These are phyloP conservation scores for Acanthamoeba triangularis DNA, from an alignment of 208 protist species.

Conservation along the genomic window DNA sequence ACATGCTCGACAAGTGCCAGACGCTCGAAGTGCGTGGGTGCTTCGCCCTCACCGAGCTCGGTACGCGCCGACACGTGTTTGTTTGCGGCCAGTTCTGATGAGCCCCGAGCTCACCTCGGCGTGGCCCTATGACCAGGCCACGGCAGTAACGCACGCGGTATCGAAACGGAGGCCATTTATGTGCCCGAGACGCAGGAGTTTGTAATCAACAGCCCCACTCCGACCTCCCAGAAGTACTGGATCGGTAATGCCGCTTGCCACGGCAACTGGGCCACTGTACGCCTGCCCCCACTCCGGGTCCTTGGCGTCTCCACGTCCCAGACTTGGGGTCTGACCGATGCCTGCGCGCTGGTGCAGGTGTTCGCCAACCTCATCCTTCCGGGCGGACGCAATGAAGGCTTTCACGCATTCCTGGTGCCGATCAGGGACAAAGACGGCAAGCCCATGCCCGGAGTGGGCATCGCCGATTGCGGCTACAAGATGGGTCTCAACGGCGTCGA, in stretches of 20 bases:
- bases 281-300: constrained; percentile 46
- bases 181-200: constrained; percentile 83
- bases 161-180: constrained; percentile 89
- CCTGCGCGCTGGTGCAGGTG: constrained; percentile 72
- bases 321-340: too few relatives aligned
- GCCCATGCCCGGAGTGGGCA: constrained; percentile 64
- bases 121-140: constrained; percentile 69
- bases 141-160: constrained; percentile 83
- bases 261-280: constrained; percentile 79
- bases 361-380: constrained; percentile 80
- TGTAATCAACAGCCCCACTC: constrained; percentile 86
- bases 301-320: not conserved
- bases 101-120: too few relatives aligned
- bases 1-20: constrained; percentile 20
- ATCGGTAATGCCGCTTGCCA: constrained; percentile 85
- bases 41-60: constrained; percentile 66
- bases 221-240: constrained; percentile 85
- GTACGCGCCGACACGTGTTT: not conserved
- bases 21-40: constrained; percentile 17
- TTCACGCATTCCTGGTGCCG: constrained; percentile 76
- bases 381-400: constrained; percentile 72
- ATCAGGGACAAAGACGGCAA: constrained; percentile 6
- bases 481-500: constrained; percentile 76
- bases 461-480: constrained; percentile 70
- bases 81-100: too few relatives aligned